phyloP scores from a whole-genome alignment of 345 rosid genomes.

The Aethionema arabicum region DNA sequence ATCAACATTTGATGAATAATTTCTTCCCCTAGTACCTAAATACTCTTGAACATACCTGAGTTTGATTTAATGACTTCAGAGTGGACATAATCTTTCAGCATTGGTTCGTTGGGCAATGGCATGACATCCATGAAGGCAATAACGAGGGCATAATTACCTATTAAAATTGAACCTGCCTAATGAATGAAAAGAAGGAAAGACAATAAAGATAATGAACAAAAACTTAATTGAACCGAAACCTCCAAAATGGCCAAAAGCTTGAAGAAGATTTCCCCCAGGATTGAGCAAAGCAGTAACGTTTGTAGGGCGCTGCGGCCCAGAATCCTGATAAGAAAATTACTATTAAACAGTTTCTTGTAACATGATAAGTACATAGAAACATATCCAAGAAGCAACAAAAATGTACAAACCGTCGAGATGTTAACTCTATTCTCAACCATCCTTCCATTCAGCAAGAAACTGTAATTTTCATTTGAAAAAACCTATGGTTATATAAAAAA shows the following conservation, averaged over 20 bases:
- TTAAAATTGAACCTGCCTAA: conserved; percentile 27
- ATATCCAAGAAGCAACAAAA: conserved; percentile 12
- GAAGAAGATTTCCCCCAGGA: conserved; percentile 84
- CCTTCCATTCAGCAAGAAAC: conserved; percentile 78
- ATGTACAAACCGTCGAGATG: conserved; percentile 54
- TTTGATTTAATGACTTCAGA: conserved; percentile 39
- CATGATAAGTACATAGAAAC: conserved; percentile 4
- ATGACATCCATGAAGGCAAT: conserved; percentile 55
- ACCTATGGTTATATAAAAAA: conserved; percentile 6
- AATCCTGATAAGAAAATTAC: conserved; percentile 46
- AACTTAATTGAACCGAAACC: conserved; percentile 45
- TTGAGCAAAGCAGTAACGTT: conserved; percentile 58
- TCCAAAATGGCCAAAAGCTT: conserved; percentile 73
- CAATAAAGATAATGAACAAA: conserved; percentile 7
- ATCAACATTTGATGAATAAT: background rate
- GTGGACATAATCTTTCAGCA: conserved; percentile 55
- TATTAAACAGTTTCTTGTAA: conserved; percentile 15
- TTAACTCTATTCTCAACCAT: conserved; percentile 61
- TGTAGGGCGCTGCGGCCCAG: conserved; percentile 84
- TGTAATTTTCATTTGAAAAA: conserved; percentile 34
- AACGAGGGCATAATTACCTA: conserved; percentile 62
- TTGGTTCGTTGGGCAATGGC: conserved; percentile 40
- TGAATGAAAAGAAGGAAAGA: conserved; percentile 27
- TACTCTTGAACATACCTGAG: conserved; percentile 53
- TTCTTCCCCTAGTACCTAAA: conserved; percentile 15